These are phyloP conservation scores for Coniferiporia weirii DNA, from an alignment of 1,284 basidiomycete species.

Conservation along the genomic window DNA sequence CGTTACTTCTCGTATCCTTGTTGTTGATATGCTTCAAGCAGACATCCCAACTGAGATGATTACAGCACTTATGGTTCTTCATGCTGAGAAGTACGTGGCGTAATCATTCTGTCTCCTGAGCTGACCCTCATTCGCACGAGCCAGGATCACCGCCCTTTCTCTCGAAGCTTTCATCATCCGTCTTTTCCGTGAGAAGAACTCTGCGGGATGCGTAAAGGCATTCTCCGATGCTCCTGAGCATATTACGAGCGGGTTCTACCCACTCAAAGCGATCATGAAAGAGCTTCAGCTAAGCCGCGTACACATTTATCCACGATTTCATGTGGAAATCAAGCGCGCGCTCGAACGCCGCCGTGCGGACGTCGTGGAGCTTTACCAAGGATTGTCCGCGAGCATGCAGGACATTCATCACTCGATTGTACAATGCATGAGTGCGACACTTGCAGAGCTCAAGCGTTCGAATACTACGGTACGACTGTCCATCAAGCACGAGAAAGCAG, in stretches of 20 bases:
- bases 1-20: slow-evolving; percentile 90
- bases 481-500: neutral
- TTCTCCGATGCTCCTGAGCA: slow-evolving; percentile 96
- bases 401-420: slow-evolving; percentile 92
- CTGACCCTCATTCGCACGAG: neutral
- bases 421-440: slow-evolving; percentile 90
- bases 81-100: slow-evolving; percentile 80
- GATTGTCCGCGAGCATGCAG: slow-evolving; percentile 80
- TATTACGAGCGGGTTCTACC: slow-evolving; percentile 88
- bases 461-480: slow-evolving; percentile 63
- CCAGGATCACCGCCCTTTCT: slow-evolving; percentile 78
- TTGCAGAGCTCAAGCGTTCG: slow-evolving; percentile 87
- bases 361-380: slow-evolving; percentile 89
- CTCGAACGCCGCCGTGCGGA: slow-evolving; percentile 83
- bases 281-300: slow-evolving; percentile 87
- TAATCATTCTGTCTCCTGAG: slow-evolving; percentile 5
- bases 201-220: slow-evolving; percentile 89
- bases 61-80: slow-evolving; percentile 90
- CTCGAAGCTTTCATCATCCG: slow-evolving; percentile 90
- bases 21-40: slow-evolving; percentile 90
- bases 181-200: slow-evolving; percentile 83
- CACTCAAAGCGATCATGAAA: slow-evolving; percentile 88
- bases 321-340: slow-evolving; percentile 76
- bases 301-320: slow-evolving; percentile 92
- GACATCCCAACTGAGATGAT: slow-evolving; percentile 83